phyloP scores from a whole-genome alignment of 495 filamentous ascomycete species.

The Pseudevernia furfuracea region DNA sequence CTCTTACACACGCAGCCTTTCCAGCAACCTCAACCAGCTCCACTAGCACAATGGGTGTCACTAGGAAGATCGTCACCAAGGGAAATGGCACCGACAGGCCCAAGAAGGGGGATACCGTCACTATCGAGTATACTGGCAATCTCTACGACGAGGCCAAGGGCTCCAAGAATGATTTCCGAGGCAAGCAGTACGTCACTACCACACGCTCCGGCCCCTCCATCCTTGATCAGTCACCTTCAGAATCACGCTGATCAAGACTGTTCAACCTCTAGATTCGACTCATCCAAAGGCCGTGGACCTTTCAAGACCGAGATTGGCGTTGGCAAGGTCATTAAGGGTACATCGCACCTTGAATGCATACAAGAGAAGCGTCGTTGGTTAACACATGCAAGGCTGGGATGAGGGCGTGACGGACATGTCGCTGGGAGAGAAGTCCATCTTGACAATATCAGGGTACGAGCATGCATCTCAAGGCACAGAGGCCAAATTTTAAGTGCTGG shows the following conservation, averaged over 20 bases:
- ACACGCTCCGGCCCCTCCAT: neutral
- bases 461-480: neutral
- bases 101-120: constrained; percentile 54
- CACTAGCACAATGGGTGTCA: constrained; percentile 47
- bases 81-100: constrained; percentile 54
- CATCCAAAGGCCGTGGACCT: constrained; percentile 56
- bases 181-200: constrained; percentile 39
- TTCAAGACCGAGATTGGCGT: constrained; percentile 64
- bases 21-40: constrained; percentile 2
- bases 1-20: neutral
- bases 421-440: constrained; percentile 68
- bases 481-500: neutral
- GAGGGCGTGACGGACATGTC: constrained; percentile 74
- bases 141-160: constrained; percentile 54
- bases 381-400: constrained; percentile 64
- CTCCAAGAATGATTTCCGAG: constrained; percentile 39
- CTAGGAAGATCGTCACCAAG: constrained; percentile 34
- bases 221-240: neutral
- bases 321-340: constrained; percentile 74
- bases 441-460: constrained; percentile 67
- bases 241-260: constrained; percentile 15
- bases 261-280: constrained; percentile 59
- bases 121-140: constrained; percentile 78
- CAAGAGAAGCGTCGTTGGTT: constrained; percentile 7
- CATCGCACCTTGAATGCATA: neutral